phyloP scores from a whole-genome alignment of 2,329 filamentous ascomycete genomes.

The Cadophora gregata region DNA sequence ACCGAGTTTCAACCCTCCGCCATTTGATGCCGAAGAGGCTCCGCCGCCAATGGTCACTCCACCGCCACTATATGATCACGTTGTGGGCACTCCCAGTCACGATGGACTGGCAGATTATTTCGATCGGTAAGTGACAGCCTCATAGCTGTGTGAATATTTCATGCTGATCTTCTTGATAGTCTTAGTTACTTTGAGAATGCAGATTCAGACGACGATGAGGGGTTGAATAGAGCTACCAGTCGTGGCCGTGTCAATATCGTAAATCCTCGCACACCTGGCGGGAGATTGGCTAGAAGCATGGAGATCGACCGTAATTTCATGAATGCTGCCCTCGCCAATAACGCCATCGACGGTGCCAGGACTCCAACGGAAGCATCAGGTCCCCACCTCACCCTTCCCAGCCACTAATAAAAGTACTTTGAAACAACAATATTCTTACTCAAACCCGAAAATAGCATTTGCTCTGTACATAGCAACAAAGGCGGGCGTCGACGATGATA shows the following conservation, averaged over 20 bases:
- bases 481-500: neutral
- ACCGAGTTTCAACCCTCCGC: slow-evolving; percentile 73
- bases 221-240: slow-evolving; percentile 33
- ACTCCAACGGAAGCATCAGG: slow-evolving; percentile 3
- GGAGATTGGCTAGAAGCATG: slow-evolving; percentile 44
- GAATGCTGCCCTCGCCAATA: slow-evolving; percentile 17
- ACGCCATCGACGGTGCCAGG: slow-evolving; percentile 6
- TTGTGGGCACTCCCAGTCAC: slow-evolving; percentile 60
- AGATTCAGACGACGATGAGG: slow-evolving; percentile 42
- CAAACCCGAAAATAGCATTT: neutral
- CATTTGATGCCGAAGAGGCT: slow-evolving; percentile 71
- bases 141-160: neutral
- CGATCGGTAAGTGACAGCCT: slow-evolving; percentile 61
- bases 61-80: slow-evolving; percentile 70
- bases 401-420: neutral
- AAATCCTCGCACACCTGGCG: slow-evolving; percentile 44
- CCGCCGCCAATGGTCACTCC: slow-evolving; percentile 73
- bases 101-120: slow-evolving; percentile 73
- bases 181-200: slow-evolving; percentile 41
- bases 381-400: neutral
- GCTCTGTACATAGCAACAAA: slow-evolving; percentile 5
- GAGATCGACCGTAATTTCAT: slow-evolving; percentile 45
- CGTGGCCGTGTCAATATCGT: slow-evolving; percentile 44
- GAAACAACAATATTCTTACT: neutral
- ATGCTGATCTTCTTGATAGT: slow-evolving; percentile 30